These are phyloP conservation scores for Bathelium albidoporum DNA, from an alignment of 495 filamentous ascomycete species.

Conservation along the genomic window DNA sequence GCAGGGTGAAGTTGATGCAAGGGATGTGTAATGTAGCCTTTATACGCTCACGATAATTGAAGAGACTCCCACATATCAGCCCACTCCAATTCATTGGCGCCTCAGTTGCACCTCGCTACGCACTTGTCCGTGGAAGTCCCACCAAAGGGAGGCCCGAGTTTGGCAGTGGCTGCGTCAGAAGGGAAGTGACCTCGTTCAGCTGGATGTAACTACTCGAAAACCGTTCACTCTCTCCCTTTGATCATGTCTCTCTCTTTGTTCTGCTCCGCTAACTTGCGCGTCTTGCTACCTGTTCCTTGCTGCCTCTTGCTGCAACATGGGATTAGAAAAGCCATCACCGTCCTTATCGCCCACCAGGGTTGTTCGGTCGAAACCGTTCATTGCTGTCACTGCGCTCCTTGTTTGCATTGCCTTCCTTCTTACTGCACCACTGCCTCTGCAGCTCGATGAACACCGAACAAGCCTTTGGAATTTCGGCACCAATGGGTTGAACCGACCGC, in stretches of 20 bases:
- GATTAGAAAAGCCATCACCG: neutral
- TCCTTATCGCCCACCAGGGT: neutral
- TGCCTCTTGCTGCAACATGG: neutral
- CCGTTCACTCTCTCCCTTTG: neutral
- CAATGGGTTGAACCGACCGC: neutral
- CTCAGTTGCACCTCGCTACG: neutral
- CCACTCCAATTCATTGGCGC: neutral
- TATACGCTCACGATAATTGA: neutral
- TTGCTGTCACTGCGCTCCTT: neutral
- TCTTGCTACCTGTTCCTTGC: neutral
- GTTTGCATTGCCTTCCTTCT: neutral
- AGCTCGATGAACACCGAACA: neutral
- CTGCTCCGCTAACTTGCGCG: neutral
- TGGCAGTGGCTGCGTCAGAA: neutral
- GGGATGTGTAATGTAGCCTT: neutral
- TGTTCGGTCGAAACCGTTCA: neutral
- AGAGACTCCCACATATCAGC: too few relatives aligned
- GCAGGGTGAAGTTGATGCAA: neutral
- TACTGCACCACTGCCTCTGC: neutral
- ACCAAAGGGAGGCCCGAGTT: neutral
- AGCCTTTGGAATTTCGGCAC: neutral
- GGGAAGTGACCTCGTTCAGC: neutral
- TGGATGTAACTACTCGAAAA: neutral
- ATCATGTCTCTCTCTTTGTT: conserved; percentile 1
- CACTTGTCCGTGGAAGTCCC: neutral